Evolutionary conservation across 2,329 filamentous ascomycete genomes (phyloP).

Genomic region (Elsinoe ampelina): DNA sequence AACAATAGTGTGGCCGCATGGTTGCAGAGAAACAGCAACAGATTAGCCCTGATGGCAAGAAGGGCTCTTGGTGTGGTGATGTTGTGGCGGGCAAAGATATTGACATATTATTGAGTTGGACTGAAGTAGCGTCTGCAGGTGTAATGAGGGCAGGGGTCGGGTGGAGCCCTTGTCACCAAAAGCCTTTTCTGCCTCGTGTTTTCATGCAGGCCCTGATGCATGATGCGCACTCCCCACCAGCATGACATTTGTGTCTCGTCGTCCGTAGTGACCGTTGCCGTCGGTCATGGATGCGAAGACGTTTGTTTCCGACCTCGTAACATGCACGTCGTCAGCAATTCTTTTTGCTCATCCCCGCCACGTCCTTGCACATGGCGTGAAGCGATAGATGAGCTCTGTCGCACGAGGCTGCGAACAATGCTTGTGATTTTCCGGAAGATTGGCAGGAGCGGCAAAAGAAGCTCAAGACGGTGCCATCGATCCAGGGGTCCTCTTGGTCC

Average conservation of each 20-base stretch:
- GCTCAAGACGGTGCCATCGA: background rate
- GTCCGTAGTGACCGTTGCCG: background rate
- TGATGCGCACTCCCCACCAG: background rate
- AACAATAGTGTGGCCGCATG: background rate
- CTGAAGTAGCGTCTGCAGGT: background rate
- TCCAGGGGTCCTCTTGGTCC: background rate
- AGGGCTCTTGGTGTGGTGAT: background rate
- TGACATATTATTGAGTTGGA: too few relatives aligned
- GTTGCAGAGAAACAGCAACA: background rate
- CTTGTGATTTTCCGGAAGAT: background rate
- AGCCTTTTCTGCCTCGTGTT: background rate
- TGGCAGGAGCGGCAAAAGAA: conserved; percentile 7
- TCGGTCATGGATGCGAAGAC: background rate
- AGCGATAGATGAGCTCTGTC: background rate
- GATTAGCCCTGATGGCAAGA: background rate
- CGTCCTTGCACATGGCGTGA: too few relatives aligned
- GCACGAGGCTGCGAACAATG: background rate
- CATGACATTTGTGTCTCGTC: background rate
- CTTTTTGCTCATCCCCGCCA: background rate
- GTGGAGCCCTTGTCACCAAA: background rate
- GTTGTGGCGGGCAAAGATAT: background rate
- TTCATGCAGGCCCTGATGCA: background rate
- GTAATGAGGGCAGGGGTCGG: conserved; percentile 2
- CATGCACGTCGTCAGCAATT: background rate
- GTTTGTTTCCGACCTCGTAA: background rate